Percentiles rank a stretch among this genome's conserved stretches.
phyloP scores from a whole-genome alignment of 1,284 basidiomycete genomes.

The Trametes versicolor region DNA sequence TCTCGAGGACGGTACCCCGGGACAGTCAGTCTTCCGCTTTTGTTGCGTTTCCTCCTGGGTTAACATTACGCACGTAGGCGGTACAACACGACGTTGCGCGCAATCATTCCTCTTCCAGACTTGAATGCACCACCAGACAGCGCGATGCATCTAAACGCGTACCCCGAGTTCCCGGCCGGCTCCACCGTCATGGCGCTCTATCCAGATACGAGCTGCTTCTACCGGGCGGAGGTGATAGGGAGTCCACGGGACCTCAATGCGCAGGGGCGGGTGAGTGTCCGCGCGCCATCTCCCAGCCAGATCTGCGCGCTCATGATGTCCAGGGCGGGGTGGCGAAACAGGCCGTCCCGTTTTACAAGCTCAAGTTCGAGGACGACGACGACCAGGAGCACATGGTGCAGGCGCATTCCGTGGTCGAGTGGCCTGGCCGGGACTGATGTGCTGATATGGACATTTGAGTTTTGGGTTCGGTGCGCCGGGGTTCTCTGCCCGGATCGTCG shows the following conservation, averaged over 20 bases:
- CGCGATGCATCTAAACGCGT: constrained; percentile 71
- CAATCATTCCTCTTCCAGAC: constrained; percentile 83
- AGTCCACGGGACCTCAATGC: constrained; percentile 65
- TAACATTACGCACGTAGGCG: constrained; percentile 50
- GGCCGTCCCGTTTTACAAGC: constrained; percentile 68
- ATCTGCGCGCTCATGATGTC: background rate
- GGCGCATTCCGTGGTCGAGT: constrained; percentile 81
- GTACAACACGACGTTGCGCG: constrained; percentile 73
- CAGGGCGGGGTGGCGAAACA: constrained; percentile 21
- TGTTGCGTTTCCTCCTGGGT: background rate
- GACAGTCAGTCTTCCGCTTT: constrained; percentile 56
- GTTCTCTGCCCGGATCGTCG: constrained; percentile 7
- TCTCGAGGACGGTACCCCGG: constrained; percentile 78
- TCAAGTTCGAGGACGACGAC: constrained; percentile 86
- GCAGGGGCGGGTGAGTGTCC: constrained; percentile 53
- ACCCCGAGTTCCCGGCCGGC: constrained; percentile 75
- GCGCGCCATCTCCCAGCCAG: constrained; percentile 33
- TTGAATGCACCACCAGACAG: constrained; percentile 63
- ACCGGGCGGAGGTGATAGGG: constrained; percentile 80
- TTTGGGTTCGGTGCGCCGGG: background rate
- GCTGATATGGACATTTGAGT: background rate
- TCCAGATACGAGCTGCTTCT: constrained; percentile 88
- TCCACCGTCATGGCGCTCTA: constrained; percentile 84
- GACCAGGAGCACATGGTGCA: constrained; percentile 78
- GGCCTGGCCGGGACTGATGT: constrained; percentile 55